These are phyloP conservation scores for Phoma herbarum DNA, from an alignment of 2,329 filamentous ascomycete species.

Conservation along the genomic window DNA sequence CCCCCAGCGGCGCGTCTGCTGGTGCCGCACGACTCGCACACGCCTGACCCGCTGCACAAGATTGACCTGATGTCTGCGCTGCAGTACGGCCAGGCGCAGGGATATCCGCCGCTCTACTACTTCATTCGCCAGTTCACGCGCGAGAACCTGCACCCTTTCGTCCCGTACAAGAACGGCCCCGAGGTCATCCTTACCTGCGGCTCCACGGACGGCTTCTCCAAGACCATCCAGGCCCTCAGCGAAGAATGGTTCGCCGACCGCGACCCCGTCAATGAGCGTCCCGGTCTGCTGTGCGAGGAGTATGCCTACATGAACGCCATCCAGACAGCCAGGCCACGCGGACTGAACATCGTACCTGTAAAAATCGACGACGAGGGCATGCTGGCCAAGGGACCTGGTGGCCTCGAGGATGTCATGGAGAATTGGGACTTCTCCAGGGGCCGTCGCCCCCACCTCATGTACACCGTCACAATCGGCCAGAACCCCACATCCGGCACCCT, in stretches of 20 bases:
- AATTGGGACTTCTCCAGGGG: slow-evolving; percentile 83
- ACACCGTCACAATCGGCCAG: slow-evolving; percentile 91
- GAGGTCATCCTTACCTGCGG: slow-evolving; percentile 83
- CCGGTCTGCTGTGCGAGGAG: slow-evolving; percentile 80
- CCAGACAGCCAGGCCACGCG: slow-evolving; percentile 70
- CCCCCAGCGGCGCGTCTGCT: slow-evolving; percentile 63
- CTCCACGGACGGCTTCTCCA: slow-evolving; percentile 84
- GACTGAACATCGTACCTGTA: slow-evolving; percentile 77
- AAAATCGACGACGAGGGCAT: slow-evolving; percentile 83
- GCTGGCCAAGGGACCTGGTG: slow-evolving; percentile 74
- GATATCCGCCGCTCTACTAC: slow-evolving; percentile 79
- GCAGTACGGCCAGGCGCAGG: slow-evolving; percentile 85
- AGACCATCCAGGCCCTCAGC: slow-evolving; percentile 77
- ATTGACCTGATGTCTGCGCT: slow-evolving; percentile 84
- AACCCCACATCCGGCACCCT: slow-evolving; percentile 85
- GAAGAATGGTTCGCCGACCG: slow-evolving; percentile 77
- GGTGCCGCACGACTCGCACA: slow-evolving; percentile 73
- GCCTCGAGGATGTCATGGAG: slow-evolving; percentile 78
- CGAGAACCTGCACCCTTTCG: slow-evolving; percentile 79
- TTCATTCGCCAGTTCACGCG: slow-evolving; percentile 82
- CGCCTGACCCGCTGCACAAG: slow-evolving; percentile 69
- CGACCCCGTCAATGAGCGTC: slow-evolving; percentile 72
- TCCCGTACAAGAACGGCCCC: slow-evolving; percentile 79
- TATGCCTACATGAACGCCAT: slow-evolving; percentile 84
- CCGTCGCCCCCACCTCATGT: slow-evolving; percentile 82